Percentiles rank a stretch among this genome's conserved stretches.
Evolutionary conservation across 495 filamentous ascomycete species (phyloP).

Genomic region (Penicillium malachiteum): DNA sequence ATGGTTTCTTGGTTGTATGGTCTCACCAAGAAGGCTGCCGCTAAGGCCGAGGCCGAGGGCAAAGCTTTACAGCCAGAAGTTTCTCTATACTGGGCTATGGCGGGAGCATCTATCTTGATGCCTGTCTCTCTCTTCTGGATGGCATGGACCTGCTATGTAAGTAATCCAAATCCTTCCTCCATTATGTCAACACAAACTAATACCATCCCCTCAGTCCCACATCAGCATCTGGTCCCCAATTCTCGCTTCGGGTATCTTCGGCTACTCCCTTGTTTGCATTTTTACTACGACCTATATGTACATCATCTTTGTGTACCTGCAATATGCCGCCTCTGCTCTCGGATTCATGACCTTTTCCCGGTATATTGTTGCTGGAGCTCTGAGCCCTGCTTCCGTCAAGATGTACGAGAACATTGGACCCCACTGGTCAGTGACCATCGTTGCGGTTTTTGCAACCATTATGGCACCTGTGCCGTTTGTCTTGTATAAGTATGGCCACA

Average conservation of each 20-base stretch:
- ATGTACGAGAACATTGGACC: constrained; percentile 49
- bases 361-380: constrained; percentile 45
- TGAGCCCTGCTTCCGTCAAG: constrained; percentile 37
- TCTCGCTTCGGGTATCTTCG: constrained; percentile 44
- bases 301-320: constrained; percentile 46
- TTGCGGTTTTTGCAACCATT: constrained; percentile 38
- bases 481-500: constrained; percentile 21
- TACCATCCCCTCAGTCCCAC: not conserved
- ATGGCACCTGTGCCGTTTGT: constrained; percentile 51
- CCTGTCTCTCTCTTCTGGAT: constrained; percentile 60
- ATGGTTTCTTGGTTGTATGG: constrained; percentile 46
- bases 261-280: constrained; percentile 44
- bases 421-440: constrained; percentile 49
- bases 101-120: constrained; percentile 3
- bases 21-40: not conserved
- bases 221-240: constrained; percentile 52
- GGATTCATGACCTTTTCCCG: constrained; percentile 43
- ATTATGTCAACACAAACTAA: too few species aligned
- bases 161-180: not conserved
- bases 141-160: constrained; percentile 47
- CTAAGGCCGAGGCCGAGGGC: not conserved
- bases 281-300: constrained; percentile 49
- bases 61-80: constrained; percentile 5
- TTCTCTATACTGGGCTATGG: constrained; percentile 7
- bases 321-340: constrained; percentile 33